Conservation (phyloP, 768 basidiomycete genomes). For the Lactarius indigo region DNA sequence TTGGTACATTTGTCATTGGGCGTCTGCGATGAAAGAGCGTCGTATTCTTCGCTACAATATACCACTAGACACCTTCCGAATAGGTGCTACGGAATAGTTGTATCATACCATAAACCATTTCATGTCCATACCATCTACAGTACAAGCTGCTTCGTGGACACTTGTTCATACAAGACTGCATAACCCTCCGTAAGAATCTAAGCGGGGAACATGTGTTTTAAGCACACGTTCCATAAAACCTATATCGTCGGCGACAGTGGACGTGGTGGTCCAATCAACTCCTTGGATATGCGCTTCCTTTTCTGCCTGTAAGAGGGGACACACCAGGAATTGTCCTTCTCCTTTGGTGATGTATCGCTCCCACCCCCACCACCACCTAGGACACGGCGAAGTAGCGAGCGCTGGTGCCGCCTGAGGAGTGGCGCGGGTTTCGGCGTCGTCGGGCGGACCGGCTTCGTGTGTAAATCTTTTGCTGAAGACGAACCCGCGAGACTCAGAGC, state of each 20-base stretch:
- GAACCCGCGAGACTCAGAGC: not conserved
- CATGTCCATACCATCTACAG: not conserved
- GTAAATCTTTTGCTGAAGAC: not conserved
- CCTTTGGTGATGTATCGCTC: not conserved
- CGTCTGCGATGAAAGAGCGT: not conserved
- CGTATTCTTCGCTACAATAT: not conserved
- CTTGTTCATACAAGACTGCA: not conserved
- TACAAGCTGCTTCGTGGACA: not conserved
- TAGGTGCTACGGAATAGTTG: not conserved
- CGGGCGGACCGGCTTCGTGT: constrained; percentile 12
- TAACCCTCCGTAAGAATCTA: not conserved
- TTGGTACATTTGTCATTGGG: not conserved
- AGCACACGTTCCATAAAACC: not conserved
- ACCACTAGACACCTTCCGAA: not conserved
- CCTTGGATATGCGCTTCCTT: constrained; percentile 15
- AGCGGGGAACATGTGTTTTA: not conserved
- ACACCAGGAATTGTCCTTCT: not conserved
- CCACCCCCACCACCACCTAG: not conserved
- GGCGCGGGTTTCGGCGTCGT: constrained; percentile 13
- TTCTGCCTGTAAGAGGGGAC: not conserved
- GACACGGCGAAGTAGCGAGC: constrained; percentile 18
- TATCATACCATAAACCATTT: not conserved
- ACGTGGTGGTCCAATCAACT: constrained; percentile 16
- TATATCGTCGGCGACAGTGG: constrained; percentile 3
- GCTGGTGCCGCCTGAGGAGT: constrained; percentile 20